phyloP scores from a whole-genome alignment of 1,284 basidiomycete species.

The Xerocomus cyaneibrunnescens region DNA sequence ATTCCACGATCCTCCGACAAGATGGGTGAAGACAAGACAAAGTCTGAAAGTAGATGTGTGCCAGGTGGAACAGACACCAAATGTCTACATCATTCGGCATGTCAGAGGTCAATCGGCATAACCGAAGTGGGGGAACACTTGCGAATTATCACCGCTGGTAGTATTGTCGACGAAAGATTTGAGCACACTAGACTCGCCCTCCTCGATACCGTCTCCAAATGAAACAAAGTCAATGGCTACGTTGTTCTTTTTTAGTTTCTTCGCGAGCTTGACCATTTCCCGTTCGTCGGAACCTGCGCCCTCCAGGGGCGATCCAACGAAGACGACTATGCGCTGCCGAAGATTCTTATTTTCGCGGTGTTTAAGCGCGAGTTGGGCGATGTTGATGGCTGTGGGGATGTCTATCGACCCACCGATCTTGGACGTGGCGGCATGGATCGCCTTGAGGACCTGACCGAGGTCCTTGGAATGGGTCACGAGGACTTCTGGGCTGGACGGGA shows the following conservation, averaged over 20 bases:
- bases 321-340: conserved; percentile 91
- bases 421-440: conserved; percentile 66
- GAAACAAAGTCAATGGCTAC: conserved; percentile 92
- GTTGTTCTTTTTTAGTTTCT: conserved; percentile 99
- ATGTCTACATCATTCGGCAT: no score
- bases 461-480: conserved; percentile 96
- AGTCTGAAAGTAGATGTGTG: conserved; percentile 80
- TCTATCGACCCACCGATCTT: conserved; percentile 81
- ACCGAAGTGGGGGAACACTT: conserved; percentile 34
- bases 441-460: conserved; percentile 87
- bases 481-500: conserved; percentile 75
- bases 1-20: conserved; percentile 79
- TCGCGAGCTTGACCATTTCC: conserved; percentile 83
- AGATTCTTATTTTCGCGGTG: conserved; percentile 99
- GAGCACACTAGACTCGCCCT: conserved; percentile 62
- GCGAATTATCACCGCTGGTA: conserved; percentile 82
- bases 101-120: no score
- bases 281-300: conserved; percentile 69
- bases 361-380: conserved; percentile 95
- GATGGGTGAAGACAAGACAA: conserved; percentile 79
- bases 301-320: conserved; percentile 85
- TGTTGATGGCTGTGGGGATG: conserved; percentile 86
- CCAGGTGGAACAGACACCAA: conserved; percentile 81
- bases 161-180: conserved; percentile 77
- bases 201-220: conserved; percentile 74